Conservation (phyloP, 1,139 yeast species). For the Protomyces gravidus region DNA sequence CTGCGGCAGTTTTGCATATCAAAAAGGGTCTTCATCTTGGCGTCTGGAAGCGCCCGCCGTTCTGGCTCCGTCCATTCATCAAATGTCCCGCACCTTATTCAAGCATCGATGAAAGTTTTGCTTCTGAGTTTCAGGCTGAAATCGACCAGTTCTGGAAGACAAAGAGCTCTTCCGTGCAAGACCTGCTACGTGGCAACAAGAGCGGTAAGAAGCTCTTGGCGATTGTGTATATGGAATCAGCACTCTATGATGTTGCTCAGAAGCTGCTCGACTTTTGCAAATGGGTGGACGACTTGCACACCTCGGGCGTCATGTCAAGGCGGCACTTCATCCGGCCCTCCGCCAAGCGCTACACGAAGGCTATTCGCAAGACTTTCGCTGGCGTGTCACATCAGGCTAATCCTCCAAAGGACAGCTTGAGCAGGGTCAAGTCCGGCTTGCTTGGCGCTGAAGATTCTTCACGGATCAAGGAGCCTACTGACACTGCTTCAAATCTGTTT, state of each 20-base stretch:
- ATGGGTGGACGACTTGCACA: slow-evolving; percentile 13
- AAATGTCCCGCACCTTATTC: background rate
- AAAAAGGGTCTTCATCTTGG: slow-evolving; percentile 18
- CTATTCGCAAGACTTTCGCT: background rate
- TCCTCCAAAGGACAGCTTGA: background rate
- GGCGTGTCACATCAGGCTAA: background rate
- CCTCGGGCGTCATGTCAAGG: slow-evolving; percentile 10
- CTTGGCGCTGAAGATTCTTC: slow-evolving; percentile 2
- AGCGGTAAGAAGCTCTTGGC: background rate
- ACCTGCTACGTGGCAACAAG: background rate
- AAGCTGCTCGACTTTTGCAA: slow-evolving; percentile 12
- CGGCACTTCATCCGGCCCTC: slow-evolving; percentile 11
- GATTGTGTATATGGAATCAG: slow-evolving; percentile 14
- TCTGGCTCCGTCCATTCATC: slow-evolving; percentile 4
- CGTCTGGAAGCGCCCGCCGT: slow-evolving; percentile 7
- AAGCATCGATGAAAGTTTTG: slow-evolving; percentile 2
- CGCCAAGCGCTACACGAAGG: slow-evolving; percentile 14
- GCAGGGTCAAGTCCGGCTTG: background rate
- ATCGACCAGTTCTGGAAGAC: slow-evolving; percentile 19
- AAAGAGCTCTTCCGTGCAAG: slow-evolving; percentile 1
- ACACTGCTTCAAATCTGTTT: slow-evolving; percentile 8
- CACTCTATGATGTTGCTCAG: slow-evolving; percentile 6
- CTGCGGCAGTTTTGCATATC: slow-evolving; percentile 18
- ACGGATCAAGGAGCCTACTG: background rate
- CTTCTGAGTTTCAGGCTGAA: slow-evolving; percentile 14